A percentile compares a stretch with the other conserved stretches of the same genome.
Conservation (phyloP, 306 rosid genomes). For the Mimosa pudica region DNA sequence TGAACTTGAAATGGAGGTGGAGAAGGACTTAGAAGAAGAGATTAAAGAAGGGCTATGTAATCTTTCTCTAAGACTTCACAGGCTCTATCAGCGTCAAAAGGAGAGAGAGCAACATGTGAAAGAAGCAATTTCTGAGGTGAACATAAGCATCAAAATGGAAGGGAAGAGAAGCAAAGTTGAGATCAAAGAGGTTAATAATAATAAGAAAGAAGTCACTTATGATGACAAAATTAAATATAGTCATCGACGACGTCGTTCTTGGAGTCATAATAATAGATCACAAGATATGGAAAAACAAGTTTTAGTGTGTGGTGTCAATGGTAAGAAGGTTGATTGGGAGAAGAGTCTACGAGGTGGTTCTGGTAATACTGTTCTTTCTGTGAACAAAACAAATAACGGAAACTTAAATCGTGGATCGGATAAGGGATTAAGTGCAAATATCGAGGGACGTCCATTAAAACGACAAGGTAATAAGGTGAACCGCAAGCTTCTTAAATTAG, state of each 20-base stretch:
- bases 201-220: conserved; percentile 34
- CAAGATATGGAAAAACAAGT: conserved; percentile 12
- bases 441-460: background rate
- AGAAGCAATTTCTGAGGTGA: conserved; percentile 55
- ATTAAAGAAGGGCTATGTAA: conserved; percentile 62
- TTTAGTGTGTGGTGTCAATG: background rate
- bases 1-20: conserved; percentile 67
- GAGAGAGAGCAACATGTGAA: conserved; percentile 37
- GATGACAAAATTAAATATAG: conserved; percentile 9
- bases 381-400: conserved; percentile 14
- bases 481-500: conserved; percentile 38
- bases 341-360: conserved; percentile 48
- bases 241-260: conserved; percentile 21
- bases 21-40: conserved; percentile 69
- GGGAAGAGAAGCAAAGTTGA: conserved; percentile 55
- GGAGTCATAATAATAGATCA: conserved; percentile 29
- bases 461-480: conserved; percentile 6
- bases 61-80: conserved; percentile 64
- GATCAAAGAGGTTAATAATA: conserved; percentile 44
- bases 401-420: conserved; percentile 11
- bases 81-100: conserved; percentile 50
- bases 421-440: conserved; percentile 27
- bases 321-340: conserved; percentile 65
- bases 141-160: conserved; percentile 63
- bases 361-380: conserved; percentile 20